Evolutionary conservation across 2,329 filamentous ascomycete species (phyloP).

Genomic region (Knufia fluminis): DNA sequence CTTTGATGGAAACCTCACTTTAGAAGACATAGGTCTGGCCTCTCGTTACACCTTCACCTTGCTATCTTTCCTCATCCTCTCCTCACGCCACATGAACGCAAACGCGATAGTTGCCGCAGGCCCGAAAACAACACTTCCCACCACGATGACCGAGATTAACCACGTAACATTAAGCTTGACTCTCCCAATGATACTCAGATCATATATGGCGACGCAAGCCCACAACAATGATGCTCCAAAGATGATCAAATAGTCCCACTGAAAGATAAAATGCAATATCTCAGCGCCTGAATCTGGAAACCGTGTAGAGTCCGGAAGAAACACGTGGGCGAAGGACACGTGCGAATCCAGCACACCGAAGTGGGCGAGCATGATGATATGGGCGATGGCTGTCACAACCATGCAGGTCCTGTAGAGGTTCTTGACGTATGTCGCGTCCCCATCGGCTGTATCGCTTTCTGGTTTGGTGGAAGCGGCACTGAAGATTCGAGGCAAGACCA

Average conservation of each 20-base stretch:
- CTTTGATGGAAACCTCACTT: too few species aligned
- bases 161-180: constrained; percentile 11
- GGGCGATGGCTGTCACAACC: constrained; percentile 9
- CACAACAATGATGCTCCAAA: constrained; percentile 19
- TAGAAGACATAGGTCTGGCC: too few species aligned
- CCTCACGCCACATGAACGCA: constrained; percentile 24
- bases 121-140: constrained; percentile 15
- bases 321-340: constrained; percentile 15
- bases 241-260: constrained; percentile 23
- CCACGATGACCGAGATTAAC: constrained; percentile 7
- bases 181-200: constrained; percentile 20
- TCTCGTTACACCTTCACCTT: neutral
- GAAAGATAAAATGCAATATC: constrained; percentile 23
- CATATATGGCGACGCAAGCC: constrained; percentile 17
- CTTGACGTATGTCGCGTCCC: constrained; percentile 11
- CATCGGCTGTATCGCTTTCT: neutral
- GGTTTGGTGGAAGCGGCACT: neutral
- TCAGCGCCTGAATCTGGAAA: constrained; percentile 13
- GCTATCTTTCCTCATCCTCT: constrained; percentile 4
- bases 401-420: constrained; percentile 10
- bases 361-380: constrained; percentile 8
- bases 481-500: constrained; percentile 12
- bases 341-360: constrained; percentile 7
- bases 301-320: constrained; percentile 14
- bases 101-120: constrained; percentile 20